These are phyloP conservation scores for Wickerhamia fluorescens DNA, from an alignment of 805 yeast genomes.

Conservation along the genomic window DNA sequence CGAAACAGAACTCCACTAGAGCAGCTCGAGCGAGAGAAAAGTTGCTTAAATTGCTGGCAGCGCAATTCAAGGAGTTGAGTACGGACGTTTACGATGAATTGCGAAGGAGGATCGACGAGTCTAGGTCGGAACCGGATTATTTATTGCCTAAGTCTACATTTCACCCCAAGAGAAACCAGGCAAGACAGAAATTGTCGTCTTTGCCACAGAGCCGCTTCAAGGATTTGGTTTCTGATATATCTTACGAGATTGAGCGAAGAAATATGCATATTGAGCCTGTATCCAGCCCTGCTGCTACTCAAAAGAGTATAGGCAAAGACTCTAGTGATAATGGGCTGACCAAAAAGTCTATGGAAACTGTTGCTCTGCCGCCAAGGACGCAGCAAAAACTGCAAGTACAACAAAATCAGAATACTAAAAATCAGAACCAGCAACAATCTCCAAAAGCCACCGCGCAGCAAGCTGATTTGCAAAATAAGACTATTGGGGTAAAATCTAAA, in stretches of 20 bases:
- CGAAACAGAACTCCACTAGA: constrained; percentile 41
- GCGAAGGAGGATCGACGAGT: constrained; percentile 64
- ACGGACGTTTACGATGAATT: constrained; percentile 95
- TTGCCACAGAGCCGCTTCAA: constrained; percentile 77
- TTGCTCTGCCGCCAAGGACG: constrained; percentile 1
- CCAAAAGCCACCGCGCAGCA: background rate
- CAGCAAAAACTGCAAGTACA: background rate
- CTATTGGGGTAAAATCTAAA: constrained; percentile 49
- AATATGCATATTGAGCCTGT: constrained; percentile 37
- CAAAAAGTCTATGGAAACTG: background rate
- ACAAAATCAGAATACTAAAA: too few relatives aligned
- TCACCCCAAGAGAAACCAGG: constrained; percentile 93
- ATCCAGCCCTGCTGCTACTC: constrained; percentile 1
- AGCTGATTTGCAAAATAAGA: constrained; percentile 2
- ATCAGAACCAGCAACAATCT: constrained; percentile 1
- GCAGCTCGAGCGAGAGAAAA: constrained; percentile 83
- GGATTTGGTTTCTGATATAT: constrained; percentile 85
- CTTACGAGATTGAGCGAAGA: constrained; percentile 79
- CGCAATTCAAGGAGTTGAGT: constrained; percentile 83
- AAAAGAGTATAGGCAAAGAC: background rate
- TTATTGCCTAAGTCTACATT: constrained; percentile 64
- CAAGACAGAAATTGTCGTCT: constrained; percentile 83
- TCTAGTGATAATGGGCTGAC: background rate
- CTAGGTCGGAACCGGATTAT: constrained; percentile 51
- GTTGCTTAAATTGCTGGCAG: constrained; percentile 66